Base-by-base conservation (phyloP, 1,139 yeast species). In the Candida albicans region DNA sequence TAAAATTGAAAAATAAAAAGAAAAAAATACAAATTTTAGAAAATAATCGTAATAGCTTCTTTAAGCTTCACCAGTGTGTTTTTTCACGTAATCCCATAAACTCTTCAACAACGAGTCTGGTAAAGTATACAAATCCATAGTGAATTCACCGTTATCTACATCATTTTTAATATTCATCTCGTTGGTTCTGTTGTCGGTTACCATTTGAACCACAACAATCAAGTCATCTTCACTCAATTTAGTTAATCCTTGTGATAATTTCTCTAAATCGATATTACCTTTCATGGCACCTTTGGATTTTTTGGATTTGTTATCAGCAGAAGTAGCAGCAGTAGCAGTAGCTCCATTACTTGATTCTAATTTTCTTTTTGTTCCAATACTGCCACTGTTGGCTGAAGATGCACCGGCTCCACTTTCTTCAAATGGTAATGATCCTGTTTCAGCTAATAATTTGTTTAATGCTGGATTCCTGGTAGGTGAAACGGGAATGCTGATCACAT, bases 141-240 rank as follows among this genome's bases (percentile, higher is more conserved):
- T 91, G 65, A 93, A 93, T 70, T 93, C 99, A 40, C 99, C 99
- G 58, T 89, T 95, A 52, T 91, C 98, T 41, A 88, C 91, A 61
- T 93, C 96, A 66, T 93, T 93, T 63, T 91, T 90, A 58, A 93
- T 87, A 66, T 87, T 90, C 96, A 93, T 93, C 46, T 93, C 98
- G 39, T 88, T 84, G 13, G 98, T 90, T 65, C 89, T 83, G 68
- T 93, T 93, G 65, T 93, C 98, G 43, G 96, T 90, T 32, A 93
- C 95, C 97, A 93, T 91, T 67, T 93, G 98, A 43, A 93, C 98
- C 41, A 93, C 95, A 32, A 91, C 95, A 46, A 93, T 81, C 57
- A 93, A 75, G 64, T 93, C 98, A 62, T 93, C 98, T 65, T 93
- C 99, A 48, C 77, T 84, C 49, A 93, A 75, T 65, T 88, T 87